Conservation (phyloP, 2,329 filamentous ascomycete species). For the Dothistroma septosporum region DNA sequence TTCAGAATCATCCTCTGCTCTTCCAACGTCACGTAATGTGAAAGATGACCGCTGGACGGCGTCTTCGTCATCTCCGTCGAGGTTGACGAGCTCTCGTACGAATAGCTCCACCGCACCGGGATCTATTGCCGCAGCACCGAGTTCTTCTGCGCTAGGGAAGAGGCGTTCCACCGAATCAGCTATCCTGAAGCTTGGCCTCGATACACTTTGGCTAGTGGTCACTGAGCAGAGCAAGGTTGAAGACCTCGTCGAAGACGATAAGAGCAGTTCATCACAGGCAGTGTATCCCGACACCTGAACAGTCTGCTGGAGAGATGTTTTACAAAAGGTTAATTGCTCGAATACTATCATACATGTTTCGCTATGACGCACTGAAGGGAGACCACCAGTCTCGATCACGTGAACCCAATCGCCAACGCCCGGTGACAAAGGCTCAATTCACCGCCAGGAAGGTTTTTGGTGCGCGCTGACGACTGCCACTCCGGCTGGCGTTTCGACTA, state of each 20-base stretch:
- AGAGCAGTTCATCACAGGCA: neutral
- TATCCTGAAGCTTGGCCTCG: conserved; percentile 11
- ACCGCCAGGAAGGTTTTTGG: neutral
- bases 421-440: neutral
- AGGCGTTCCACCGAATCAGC: neutral
- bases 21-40: neutral
- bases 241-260: neutral
- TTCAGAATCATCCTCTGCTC: neutral
- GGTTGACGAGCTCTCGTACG: neutral
- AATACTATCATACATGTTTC: neutral
- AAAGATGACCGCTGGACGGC: neutral
- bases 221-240: conserved; percentile 2
- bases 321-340: neutral
- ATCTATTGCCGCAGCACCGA: neutral
- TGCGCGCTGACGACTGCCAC: neutral
- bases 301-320: neutral
- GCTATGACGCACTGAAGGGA: neutral
- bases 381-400: neutral
- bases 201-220: conserved; percentile 17
- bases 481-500: neutral
- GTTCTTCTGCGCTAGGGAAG: neutral
- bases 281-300: neutral
- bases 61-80: neutral
- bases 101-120: neutral
- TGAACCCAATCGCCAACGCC: neutral